Conservation (phyloP, 768 basidiomycete genomes). For the Lactarius hatsudake region DNA sequence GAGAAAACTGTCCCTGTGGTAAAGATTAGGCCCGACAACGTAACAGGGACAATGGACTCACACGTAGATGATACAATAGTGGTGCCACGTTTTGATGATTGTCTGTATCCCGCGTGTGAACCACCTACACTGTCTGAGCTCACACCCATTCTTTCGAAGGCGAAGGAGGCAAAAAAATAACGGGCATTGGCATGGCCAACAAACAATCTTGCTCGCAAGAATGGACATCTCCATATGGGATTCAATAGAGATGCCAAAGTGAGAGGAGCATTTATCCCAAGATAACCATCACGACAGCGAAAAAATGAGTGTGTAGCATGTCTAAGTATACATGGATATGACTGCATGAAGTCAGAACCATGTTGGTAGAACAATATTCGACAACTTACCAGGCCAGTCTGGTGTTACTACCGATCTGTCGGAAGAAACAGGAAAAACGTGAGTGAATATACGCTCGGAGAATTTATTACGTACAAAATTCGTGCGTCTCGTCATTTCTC, state of each 20-base stretch:
- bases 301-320: slow-evolving; percentile 27
- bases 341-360: slow-evolving; percentile 27
- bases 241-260: slow-evolving; percentile 79
- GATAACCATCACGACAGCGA: not conserved
- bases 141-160: slow-evolving; percentile 31
- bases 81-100: not conserved
- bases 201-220: slow-evolving; percentile 71
- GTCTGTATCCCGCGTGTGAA: slow-evolving; percentile 53
- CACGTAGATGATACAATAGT: slow-evolving; percentile 18
- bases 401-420: slow-evolving; percentile 30
- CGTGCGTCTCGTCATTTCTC: slow-evolving; percentile 91
- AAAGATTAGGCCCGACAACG: not conserved
- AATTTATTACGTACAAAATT: slow-evolving; percentile 67
- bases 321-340: slow-evolving; percentile 39
- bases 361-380: slow-evolving; percentile 23
- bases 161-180: slow-evolving; percentile 45
- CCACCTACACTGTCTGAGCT: slow-evolving; percentile 39
- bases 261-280: slow-evolving; percentile 53
- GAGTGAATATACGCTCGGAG: slow-evolving; percentile 14
- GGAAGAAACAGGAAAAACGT: slow-evolving; percentile 21
- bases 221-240: slow-evolving; percentile 74
- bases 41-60: not conserved
- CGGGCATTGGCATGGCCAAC: slow-evolving; percentile 17
- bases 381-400: slow-evolving; percentile 38
- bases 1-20: slow-evolving; percentile 7